Evolutionary conservation across 2,329 filamentous ascomycete species (phyloP).

Genomic region (Fusarium hostae): DNA sequence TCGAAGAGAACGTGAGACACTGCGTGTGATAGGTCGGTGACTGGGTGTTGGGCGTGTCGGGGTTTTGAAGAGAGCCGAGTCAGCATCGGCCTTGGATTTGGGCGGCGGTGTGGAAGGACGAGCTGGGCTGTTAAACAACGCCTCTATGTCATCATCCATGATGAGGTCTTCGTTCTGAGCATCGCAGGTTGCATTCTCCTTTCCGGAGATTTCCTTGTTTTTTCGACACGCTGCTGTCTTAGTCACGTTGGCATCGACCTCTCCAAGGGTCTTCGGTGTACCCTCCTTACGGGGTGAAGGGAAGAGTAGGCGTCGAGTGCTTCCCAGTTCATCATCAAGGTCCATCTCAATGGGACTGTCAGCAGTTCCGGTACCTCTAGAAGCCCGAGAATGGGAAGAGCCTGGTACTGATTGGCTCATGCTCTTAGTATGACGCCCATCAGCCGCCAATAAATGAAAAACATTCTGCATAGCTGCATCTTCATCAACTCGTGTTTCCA

Average conservation of each 20-base stretch:
- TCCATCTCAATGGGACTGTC: conserved; percentile 67
- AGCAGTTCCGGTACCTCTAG: conserved; percentile 64
- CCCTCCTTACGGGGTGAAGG: conserved; percentile 78
- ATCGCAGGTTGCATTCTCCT: conserved; percentile 64
- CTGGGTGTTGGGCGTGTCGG: conserved; percentile 70
- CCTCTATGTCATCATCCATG: conserved; percentile 66
- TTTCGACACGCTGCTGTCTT: conserved; percentile 55
- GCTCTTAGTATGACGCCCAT: conserved; percentile 19
- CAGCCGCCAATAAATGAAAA: background rate
- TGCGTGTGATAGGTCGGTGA: conserved; percentile 70
- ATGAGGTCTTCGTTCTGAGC: conserved; percentile 16
- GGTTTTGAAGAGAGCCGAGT: conserved; percentile 67
- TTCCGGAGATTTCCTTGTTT: conserved; percentile 52
- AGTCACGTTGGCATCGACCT: conserved; percentile 65
- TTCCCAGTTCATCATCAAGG: conserved; percentile 60
- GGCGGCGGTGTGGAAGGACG: conserved; percentile 65
- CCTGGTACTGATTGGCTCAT: conserved; percentile 47
- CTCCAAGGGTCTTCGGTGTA: conserved; percentile 69
- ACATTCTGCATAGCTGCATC: conserved; percentile 11
- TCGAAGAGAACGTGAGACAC: conserved; percentile 67
- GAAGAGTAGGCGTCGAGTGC: conserved; percentile 78
- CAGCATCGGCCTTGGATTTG: conserved; percentile 51
- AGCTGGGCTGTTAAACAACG: conserved; percentile 72
- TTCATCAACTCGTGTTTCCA: conserved; percentile 28
- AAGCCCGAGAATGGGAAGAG: conserved; percentile 66